Evolutionary conservation across 768 basidiomycete species (phyloP), one percentile per base, ranked within the genome.

Genomic region (Rhodotorula kratochvilovae): DNA sequence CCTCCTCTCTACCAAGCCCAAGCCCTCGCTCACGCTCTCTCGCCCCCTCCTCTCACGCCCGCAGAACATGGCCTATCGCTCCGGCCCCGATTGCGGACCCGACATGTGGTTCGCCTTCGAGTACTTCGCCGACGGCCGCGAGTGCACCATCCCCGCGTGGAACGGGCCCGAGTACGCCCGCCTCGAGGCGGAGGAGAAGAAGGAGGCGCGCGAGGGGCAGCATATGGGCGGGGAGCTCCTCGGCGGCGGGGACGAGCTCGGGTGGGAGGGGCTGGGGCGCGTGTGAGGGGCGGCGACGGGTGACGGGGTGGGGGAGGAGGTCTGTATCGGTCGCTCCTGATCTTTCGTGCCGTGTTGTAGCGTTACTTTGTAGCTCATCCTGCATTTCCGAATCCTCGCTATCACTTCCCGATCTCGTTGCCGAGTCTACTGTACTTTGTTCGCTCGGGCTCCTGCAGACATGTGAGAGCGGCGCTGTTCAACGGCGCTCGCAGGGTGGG

Each of bases 101-200:
- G 72, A 73, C 46, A n/a, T 69, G n/a, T 76, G 75, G 75, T 76
- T 76, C 67, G 51, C 60, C 5, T 73, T 69, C 62, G 66, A 71
- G 62, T 68, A 71, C 45, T 74, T 69, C 27, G 69, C 75, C 39
- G 75, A 76, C 43, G 72, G 72, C 23, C 43, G 62, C 17, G 70
- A 73, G 15, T 76, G 75, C 56, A n/a, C 59, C 3, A 62, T 76
- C 54, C 72, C 72, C 0, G 67, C 65, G 2, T 76, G 75, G 75
- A 71, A 65, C 66, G 76, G 76, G 10, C 76, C 76, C 3, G 57
- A 75, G 50, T 73, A 73, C n/a, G 72, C 72, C 5, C 6, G 5
- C 8, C 25, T 50, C 48, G 48, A 50, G 8, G 54, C 61, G 23
- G 55, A 61, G 5, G 63, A 48, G 46, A 33, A 50, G 51, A 5